Evolutionary conservation across 108 stramenopile genomes (phyloP).

Genomic region (Cylindrotheca closterium): DNA sequence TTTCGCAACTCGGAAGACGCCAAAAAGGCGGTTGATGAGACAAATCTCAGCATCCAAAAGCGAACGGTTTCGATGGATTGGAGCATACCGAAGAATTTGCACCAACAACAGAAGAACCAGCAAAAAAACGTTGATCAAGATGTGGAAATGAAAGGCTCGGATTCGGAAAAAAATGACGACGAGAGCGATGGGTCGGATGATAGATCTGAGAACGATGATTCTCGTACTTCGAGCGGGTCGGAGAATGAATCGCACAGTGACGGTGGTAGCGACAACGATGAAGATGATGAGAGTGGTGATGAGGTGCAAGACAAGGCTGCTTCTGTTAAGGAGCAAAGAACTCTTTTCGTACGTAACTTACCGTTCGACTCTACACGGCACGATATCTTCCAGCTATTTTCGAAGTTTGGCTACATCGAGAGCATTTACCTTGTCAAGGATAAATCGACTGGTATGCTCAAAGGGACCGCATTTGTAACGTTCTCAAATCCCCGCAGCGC

Average conservation of each 20-base stretch:
- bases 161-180: conserved; percentile 21
- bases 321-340: conserved; percentile 33
- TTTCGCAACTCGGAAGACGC: conserved; percentile 70
- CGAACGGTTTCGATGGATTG: conserved; percentile 86
- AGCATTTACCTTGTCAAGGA: conserved; percentile 92
- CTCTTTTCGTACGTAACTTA: conserved; percentile 92
- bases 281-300: conserved; percentile 35
- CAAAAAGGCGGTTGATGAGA: conserved; percentile 60
- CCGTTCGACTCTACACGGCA: conserved; percentile 93
- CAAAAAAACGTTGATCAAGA: conserved; percentile 15
- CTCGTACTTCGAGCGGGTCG: neutral
- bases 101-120: conserved; percentile 52
- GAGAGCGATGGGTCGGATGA: conserved; percentile 33
- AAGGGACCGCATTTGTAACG: conserved; percentile 92
- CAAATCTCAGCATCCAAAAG: conserved; percentile 58
- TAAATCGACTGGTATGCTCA: conserved; percentile 63
- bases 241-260: conserved; percentile 17
- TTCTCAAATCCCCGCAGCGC: conserved; percentile 41
- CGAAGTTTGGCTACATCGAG: conserved; percentile 78
- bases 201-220: conserved; percentile 24
- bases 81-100: conserved; percentile 67
- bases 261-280: conserved; percentile 28
- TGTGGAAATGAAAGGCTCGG: conserved; percentile 5
- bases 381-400: conserved; percentile 81
- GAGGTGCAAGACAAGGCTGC: conserved; percentile 24